Base-by-base conservation (phyloP, 371 early-diverging fungal genomes). In the Mortierella polycephala region DNA sequence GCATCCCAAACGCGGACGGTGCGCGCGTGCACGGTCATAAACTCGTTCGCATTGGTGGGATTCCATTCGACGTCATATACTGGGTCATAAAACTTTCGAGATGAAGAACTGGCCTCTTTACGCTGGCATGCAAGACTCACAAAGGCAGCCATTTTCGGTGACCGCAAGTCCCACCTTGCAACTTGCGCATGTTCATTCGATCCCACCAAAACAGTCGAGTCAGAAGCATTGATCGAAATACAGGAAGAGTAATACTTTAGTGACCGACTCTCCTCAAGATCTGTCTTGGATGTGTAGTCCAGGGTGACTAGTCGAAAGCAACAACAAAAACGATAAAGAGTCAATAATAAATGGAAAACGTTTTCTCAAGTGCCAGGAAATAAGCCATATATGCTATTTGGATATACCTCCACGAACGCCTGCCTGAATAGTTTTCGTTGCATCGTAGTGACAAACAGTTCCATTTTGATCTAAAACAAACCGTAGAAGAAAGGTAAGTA, bases 1-100 rank as follows among this genome's bases (percentile, higher is more conserved):
- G 50, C 62, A 40, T 77, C 79, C 79, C 79, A 77, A 10, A 77
- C 65, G 2, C 79, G 64, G 12, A 77, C 51, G 12, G 69, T 50
- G 5, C 30, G 13, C 1, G 42, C 9, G n/a, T 67, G 68, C 0
- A 65, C 51, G 1, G 79, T 67, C 73, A 77, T 61, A 12, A 77
- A 77, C 54, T 71, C 69, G 45, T 69, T 65, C 13, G 60, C 18
- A 30, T 68, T 64, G 8, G 47, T 57, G 0, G 72, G 72, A 18
- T 59, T 72, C 79, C 79, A 77, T 12, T 71, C 66, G 21, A 72
- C 49, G 20, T 40, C 62, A 54, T 58, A 60, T 39, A 69, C 56
- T 14, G 72, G 49, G 37, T 69, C 66, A 30, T 21, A 69, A n/a
- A 18, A 20, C 30, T 21, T 57, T 5, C 51, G 41, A 10, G 42